phyloP scores from a whole-genome alignment of 1,284 basidiomycete species.

The Cystobasidium slooffiae region DNA sequence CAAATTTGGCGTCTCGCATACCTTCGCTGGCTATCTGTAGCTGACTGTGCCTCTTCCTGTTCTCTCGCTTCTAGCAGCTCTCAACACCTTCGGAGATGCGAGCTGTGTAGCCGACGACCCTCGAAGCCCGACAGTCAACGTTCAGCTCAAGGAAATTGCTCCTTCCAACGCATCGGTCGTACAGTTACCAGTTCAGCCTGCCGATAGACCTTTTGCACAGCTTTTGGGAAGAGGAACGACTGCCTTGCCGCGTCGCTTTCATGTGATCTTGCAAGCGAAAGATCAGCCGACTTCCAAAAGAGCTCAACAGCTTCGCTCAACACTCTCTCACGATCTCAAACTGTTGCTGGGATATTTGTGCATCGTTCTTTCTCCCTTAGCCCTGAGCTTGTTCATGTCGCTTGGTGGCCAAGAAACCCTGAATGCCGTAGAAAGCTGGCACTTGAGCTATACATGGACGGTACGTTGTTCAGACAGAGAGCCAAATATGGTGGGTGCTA shows the following conservation, averaged over 20 bases:
- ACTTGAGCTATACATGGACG: background rate
- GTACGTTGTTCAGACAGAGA: background rate
- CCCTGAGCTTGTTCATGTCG: background rate
- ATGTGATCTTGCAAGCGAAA: background rate
- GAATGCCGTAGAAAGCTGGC: background rate
- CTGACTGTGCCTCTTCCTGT: too few species aligned
- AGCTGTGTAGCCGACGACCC: too few species aligned
- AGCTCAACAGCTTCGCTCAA: background rate
- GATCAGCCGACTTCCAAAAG: background rate
- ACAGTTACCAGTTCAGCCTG: background rate
- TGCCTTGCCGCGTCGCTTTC: slow-evolving; percentile 4
- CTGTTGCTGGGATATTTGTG: background rate
- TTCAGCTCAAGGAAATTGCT: too few species aligned
- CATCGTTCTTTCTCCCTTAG: background rate
- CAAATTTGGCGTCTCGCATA: too few species aligned
- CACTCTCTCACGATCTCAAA: background rate
- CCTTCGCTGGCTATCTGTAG: too few species aligned
- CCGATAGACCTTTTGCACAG: slow-evolving; percentile 2
- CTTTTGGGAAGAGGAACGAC: slow-evolving; percentile 1
- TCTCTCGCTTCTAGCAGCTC: too few species aligned
- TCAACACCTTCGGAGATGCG: too few species aligned
- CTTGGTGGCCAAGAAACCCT: background rate
- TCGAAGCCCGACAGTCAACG: too few species aligned
- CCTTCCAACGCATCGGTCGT: too few species aligned
- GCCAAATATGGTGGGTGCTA: background rate